Conservation (phyloP, 768 basidiomycete genomes). For the Serendipita indica region DNA sequence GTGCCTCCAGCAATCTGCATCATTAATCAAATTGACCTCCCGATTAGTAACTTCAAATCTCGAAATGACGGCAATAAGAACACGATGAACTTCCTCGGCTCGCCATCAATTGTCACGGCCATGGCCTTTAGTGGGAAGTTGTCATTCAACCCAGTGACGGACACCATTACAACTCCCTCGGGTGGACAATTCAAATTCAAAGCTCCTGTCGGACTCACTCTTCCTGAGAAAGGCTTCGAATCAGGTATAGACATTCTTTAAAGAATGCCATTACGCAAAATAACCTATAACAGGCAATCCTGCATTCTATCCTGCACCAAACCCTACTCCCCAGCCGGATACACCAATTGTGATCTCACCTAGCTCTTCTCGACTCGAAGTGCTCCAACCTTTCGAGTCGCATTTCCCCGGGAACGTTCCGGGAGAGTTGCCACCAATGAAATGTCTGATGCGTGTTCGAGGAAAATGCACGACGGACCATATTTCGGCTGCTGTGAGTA, state of each 20-base stretch:
- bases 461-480: constrained; percentile 99
- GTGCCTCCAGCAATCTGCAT: background rate
- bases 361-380: constrained; percentile 71
- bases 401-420: constrained; percentile 46
- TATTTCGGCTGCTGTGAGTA: constrained; percentile 80
- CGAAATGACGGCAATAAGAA: constrained; percentile 89
- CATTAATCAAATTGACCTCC: background rate
- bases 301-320: constrained; percentile 64
- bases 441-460: constrained; percentile 75
- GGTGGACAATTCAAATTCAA: constrained; percentile 73
- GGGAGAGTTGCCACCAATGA: constrained; percentile 66
- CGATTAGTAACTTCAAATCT: constrained; percentile 63
- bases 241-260: constrained; percentile 31
- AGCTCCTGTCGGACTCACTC: constrained; percentile 70
- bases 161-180: constrained; percentile 47
- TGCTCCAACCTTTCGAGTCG: constrained; percentile 69
- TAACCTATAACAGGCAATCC: constrained; percentile 22
- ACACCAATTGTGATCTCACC: constrained; percentile 63
- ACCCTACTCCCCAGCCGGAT: constrained; percentile 59
- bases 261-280: background rate
- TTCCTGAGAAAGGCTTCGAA: constrained; percentile 73
- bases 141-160: constrained; percentile 85
- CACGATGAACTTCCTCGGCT: constrained; percentile 97
- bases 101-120: constrained; percentile 92
- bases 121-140: constrained; percentile 92